Evolutionary conservation across 148 eudicot species (phyloP), one percentile per base, ranked within the genome.

Genomic region (Bassia scoparia): DNA sequence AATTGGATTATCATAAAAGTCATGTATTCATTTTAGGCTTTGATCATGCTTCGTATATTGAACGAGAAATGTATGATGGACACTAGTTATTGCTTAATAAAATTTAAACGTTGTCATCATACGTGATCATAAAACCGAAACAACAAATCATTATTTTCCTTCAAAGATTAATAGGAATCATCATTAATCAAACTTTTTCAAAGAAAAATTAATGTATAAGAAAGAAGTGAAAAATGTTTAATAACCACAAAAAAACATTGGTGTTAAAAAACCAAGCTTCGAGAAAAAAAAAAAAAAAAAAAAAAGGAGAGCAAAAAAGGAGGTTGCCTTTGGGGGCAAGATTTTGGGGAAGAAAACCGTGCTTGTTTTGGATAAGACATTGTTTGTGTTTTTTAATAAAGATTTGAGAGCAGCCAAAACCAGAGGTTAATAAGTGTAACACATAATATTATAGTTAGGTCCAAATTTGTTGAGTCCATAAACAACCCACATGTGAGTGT

Each of bases 351-450:
- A 68, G 24, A 72, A 61, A 38, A 68, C 65, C 70, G 33, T 76
- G 80, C 76, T 72, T 81, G 80, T 67, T 76, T 76, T 76, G 73
- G 80, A 81, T 76, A 81, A 70, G 75, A 79, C 82, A 75, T 69
- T 52, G 61, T 5, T 6, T 68, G 29, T 48, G 67, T 62, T 30
- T 18, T 52, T 49, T 35, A 65, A 29, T 66, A n/a, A 72, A 38
- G 15, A 37, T 26, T 49, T 5, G 38, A 77, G 75, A 71, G 76
- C 77, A 73, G 77, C 76, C 68, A 73, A 73, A 70, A 14, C 46
- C 46, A 41, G 46, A 8, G 46, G 46, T 41, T 11, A 41, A 41
- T 41, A 41, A 41, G 46, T 11, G 46, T 41, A 41, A 41, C 46
- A 41, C 46, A 41, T 41, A 61, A 58, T 53, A 49, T 41, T 23